A percentile compares a stretch with the other conserved stretches of the same genome.
Conservation (phyloP, 805 yeast genomes). For the Saturnispora hagleri region DNA sequence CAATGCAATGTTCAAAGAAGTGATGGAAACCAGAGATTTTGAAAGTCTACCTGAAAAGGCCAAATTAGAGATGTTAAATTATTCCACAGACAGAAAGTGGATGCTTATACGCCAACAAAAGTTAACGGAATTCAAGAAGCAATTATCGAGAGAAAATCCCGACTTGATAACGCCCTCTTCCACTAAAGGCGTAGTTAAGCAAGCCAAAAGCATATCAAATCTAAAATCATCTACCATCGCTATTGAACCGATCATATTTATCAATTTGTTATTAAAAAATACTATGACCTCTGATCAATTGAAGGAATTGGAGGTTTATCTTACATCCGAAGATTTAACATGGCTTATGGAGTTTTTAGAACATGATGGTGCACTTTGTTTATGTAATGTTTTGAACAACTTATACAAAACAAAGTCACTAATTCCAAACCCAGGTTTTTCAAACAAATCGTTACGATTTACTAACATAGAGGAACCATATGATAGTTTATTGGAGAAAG, state of each 20-base stretch:
- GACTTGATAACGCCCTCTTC: neutral
- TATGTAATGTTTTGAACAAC: constrained; percentile 56
- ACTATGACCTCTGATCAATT: constrained; percentile 60
- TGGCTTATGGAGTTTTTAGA: constrained; percentile 83
- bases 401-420: constrained; percentile 25
- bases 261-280: constrained; percentile 62
- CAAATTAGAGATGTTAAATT: constrained; percentile 64
- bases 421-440: constrained; percentile 8
- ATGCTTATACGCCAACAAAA: constrained; percentile 82
- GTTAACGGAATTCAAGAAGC: constrained; percentile 61
- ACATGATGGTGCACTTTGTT: constrained; percentile 82
- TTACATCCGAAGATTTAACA: constrained; percentile 65
- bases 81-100: constrained; percentile 79
- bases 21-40: constrained; percentile 79
- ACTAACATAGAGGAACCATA: constrained; percentile 27
- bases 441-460: constrained; percentile 14
- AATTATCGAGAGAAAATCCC: constrained; percentile 14
- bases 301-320: constrained; percentile 80
- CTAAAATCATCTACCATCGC: constrained; percentile 30
- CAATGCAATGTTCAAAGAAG: constrained; percentile 64
- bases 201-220: neutral
- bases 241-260: constrained; percentile 36
- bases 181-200: neutral
- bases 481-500: constrained; percentile 45
- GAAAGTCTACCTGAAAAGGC: constrained; percentile 55